phyloP scores from a whole-genome alignment of 2,329 filamentous ascomycete genomes.

The Canariomyces notabilis region DNA sequence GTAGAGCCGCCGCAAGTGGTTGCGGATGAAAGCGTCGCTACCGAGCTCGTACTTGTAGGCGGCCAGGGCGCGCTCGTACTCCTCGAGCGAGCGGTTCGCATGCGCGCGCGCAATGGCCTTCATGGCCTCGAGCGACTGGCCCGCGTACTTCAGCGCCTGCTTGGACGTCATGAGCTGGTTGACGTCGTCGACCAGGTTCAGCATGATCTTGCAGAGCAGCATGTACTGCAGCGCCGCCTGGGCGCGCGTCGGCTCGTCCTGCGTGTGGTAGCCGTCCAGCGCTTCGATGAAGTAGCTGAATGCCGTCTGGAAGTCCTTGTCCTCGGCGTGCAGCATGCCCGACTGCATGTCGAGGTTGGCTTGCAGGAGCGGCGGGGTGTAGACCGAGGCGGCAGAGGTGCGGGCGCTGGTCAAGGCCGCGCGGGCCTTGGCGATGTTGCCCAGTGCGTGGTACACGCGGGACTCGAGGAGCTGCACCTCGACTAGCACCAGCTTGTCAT shows the following conservation, averaged over 20 bases:
- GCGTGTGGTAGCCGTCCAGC: constrained; percentile 90
- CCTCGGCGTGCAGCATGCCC: constrained; percentile 96
- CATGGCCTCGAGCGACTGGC: constrained; percentile 96
- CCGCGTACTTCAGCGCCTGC: constrained; percentile 93
- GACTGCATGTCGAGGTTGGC: constrained; percentile 98
- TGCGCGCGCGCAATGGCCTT: constrained; percentile 96
- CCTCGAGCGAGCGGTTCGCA: constrained; percentile 89
- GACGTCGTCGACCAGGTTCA: constrained; percentile 94
- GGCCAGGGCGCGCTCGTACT: constrained; percentile 90
- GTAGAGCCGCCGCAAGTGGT: constrained; percentile 91
- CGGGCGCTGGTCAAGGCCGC: constrained; percentile 91
- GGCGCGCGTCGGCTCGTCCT: constrained; percentile 84
- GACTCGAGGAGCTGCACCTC: constrained; percentile 98
- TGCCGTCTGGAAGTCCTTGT: constrained; percentile 97
- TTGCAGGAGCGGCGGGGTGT: constrained; percentile 91
- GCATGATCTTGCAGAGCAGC: constrained; percentile 99
- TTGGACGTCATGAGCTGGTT: constrained; percentile 92
- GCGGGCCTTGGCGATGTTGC: constrained; percentile 92
- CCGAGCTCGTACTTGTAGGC: constrained; percentile 91
- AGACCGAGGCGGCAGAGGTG: constrained; percentile 93
- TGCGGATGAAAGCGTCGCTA: constrained; percentile 92
- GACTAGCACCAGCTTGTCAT: constrained; percentile 96
- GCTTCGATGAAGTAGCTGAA: constrained; percentile 99
- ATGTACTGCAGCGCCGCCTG: constrained; percentile 98
- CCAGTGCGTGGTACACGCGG: constrained; percentile 92